These are phyloP conservation scores for Colletotrichum gloeosporioides DNA, from an alignment of 2,329 filamentous ascomycete genomes.

Conservation along the genomic window DNA sequence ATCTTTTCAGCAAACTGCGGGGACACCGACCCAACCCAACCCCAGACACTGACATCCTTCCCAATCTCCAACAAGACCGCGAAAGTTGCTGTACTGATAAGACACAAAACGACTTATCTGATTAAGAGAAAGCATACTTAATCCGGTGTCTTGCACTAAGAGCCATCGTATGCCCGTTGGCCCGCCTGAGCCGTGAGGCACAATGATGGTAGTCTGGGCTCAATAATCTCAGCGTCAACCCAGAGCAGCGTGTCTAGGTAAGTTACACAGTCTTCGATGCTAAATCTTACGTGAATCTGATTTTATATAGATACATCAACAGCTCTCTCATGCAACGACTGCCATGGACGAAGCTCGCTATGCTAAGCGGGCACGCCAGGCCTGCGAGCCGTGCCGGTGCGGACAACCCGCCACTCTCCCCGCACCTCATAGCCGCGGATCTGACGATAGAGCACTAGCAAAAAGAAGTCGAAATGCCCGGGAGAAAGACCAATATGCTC, in stretches of 20 bases:
- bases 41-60: neutral
- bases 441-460: neutral
- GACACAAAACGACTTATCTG: neutral
- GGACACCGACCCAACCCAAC: neutral
- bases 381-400: conserved; percentile 8
- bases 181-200: neutral
- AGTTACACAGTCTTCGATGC: too few relatives aligned
- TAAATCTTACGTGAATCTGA: neutral
- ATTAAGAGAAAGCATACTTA: neutral
- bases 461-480: conserved; percentile 2
- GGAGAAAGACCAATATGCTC: neutral
- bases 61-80: neutral
- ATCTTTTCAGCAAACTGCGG: neutral
- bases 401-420: neutral
- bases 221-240: too few relatives aligned
- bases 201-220: neutral
- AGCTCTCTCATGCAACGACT: accelerated
- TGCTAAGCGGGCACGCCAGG: conserved; percentile 8
- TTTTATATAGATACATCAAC: accelerated
- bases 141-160: neutral
- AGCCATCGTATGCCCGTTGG: neutral
- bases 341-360: conserved; percentile 14
- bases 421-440: neutral
- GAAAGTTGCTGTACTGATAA: neutral
- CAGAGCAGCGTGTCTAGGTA: too few relatives aligned